phyloP scores from a whole-genome alignment of 805 yeast genomes.

The Spathaspora sp. region DNA sequence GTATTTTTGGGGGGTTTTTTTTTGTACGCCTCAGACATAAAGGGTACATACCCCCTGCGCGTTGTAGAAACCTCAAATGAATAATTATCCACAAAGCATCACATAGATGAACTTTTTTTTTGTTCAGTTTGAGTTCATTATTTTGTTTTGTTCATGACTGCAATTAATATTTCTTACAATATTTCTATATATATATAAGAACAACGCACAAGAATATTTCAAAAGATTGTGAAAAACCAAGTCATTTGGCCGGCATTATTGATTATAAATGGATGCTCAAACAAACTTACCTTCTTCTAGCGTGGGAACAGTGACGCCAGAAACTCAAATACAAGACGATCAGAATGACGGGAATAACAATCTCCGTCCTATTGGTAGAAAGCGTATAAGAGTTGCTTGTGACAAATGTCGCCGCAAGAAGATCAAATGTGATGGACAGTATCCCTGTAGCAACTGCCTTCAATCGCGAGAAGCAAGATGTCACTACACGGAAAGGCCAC shows the following conservation, averaged over 20 bases:
- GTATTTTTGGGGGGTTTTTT: too few species aligned
- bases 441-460: slow-evolving; percentile 27
- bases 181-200: background rate
- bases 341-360: background rate
- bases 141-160: background rate
- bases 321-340: background rate
- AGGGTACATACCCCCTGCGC: too few species aligned
- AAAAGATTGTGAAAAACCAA: too few species aligned
- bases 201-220: background rate
- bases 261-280: background rate
- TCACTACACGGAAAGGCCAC: slow-evolving; percentile 18
- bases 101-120: background rate
- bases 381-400: slow-evolving; percentile 26
- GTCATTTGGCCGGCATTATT: too few species aligned
- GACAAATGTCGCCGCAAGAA: slow-evolving; percentile 30
- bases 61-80: background rate
- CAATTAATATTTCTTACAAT: background rate
- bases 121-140: background rate
- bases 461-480: slow-evolving; percentile 18
- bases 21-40: background rate
- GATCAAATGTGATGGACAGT: slow-evolving; percentile 28
- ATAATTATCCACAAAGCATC: background rate
- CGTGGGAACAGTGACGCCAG: background rate
- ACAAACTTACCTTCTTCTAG: background rate
- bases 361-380: slow-evolving; percentile 4